Evolutionary conservation across 768 basidiomycete species (phyloP).

Genomic region (Daedalea quercina): DNA sequence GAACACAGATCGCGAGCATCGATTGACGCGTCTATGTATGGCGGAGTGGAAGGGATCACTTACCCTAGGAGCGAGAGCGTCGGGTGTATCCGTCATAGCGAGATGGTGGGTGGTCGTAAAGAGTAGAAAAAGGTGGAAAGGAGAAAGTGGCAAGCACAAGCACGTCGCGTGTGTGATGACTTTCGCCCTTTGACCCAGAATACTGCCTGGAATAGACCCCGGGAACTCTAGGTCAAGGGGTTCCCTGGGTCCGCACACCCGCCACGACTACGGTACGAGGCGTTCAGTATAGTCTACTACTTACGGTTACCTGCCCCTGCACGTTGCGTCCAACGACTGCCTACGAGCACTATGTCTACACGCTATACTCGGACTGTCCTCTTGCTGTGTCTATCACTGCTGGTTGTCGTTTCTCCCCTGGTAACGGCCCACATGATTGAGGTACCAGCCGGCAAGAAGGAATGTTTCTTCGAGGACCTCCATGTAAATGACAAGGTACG

Average conservation of each 20-base stretch:
- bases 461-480: constrained; percentile 95
- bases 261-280: not conserved
- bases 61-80: constrained; percentile 70
- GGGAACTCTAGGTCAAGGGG: not conserved
- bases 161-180: constrained; percentile 1
- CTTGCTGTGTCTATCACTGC: constrained; percentile 35
- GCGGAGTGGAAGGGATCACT: constrained; percentile 21
- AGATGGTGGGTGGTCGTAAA: constrained; percentile 3
- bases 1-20: constrained; percentile 22
- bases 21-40: constrained; percentile 9
- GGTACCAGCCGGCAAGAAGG: constrained; percentile 73
- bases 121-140: constrained; percentile 4
- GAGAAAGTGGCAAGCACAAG: constrained; percentile 14
- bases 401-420: constrained; percentile 25
- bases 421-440: constrained; percentile 65
- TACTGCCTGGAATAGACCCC: not conserved
- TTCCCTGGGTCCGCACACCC: not conserved
- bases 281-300: not conserved
- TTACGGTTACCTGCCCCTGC: not conserved
- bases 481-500: constrained; percentile 83
- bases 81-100: constrained; percentile 26
- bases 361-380: constrained; percentile 32
- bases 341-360: constrained; percentile 28
- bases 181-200: not conserved
- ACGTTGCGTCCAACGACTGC: not conserved